A percentile compares a stretch with the other conserved stretches of the same genome.
phyloP scores from a whole-genome alignment of 345 rosid species.

The Erucastrum elatum region DNA sequence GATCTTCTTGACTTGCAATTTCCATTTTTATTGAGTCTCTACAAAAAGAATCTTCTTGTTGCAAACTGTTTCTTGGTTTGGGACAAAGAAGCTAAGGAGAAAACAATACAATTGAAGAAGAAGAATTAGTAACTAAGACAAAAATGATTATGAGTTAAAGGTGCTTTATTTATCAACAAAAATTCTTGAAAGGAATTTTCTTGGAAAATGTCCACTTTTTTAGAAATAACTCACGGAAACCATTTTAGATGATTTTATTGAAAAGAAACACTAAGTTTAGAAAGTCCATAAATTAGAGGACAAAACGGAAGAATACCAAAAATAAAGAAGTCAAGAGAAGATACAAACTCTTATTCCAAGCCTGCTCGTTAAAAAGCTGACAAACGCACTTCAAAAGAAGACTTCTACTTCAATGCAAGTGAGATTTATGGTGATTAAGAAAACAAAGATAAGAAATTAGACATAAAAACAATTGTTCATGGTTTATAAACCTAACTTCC shows the following conservation, averaged over 20 bases:
- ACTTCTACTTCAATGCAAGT: conserved; percentile 31
- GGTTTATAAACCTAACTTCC: background rate
- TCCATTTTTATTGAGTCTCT: conserved; percentile 48
- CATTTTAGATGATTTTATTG: conserved; percentile 14
- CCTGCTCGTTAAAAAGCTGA: conserved; percentile 40
- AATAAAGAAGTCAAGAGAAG: background rate
- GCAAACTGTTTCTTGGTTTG: conserved; percentile 35
- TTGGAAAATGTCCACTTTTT: conserved; percentile 16
- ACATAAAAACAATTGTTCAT: conserved; percentile 8
- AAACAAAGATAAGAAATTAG: background rate
- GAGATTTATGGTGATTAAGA: conserved; percentile 14
- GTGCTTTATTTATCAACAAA: conserved; percentile 9
- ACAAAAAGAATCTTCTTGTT: background rate
- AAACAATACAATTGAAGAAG: conserved; percentile 22
- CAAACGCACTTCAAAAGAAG: conserved; percentile 39
- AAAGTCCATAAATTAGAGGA: conserved; percentile 30
- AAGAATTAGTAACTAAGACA: conserved; percentile 17
- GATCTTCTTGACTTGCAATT: conserved; percentile 60
- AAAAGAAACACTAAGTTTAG: background rate
- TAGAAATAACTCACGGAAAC: conserved; percentile 36
- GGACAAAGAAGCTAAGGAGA: conserved; percentile 34
- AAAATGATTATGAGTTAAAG: conserved; percentile 26
- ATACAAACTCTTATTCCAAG: conserved; percentile 27
- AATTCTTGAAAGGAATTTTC: background rate
- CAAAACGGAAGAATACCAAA: conserved; percentile 32